These are phyloP conservation scores for Cryphonectria radicalis DNA, from an alignment of 2,329 filamentous ascomycete species.

Conservation along the genomic window DNA sequence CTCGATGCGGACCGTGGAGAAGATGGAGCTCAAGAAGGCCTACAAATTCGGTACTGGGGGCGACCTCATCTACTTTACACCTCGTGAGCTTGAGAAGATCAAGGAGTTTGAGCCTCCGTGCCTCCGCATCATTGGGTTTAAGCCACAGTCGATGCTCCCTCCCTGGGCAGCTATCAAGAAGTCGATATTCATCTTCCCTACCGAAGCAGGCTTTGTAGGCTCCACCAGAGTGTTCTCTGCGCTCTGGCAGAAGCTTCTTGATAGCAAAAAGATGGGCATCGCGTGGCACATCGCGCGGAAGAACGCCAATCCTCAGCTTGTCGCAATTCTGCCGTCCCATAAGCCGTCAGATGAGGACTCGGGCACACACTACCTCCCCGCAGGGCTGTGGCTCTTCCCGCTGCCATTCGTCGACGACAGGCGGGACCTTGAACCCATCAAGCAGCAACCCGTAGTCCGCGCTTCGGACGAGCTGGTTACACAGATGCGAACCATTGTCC, in stretches of 20 bases:
- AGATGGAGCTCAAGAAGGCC: conserved; percentile 82
- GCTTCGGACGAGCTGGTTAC: conserved; percentile 76
- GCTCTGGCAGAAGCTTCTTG: conserved; percentile 82
- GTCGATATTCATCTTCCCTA: conserved; percentile 91
- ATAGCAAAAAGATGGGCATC: conserved; percentile 78
- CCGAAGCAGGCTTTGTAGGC: conserved; percentile 85
- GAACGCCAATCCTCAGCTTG: conserved; percentile 79
- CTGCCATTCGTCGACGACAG: conserved; percentile 91
- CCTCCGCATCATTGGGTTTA: conserved; percentile 93
- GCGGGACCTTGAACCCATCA: conserved; percentile 68
- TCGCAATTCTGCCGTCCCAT: conserved; percentile 78
- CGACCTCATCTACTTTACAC: conserved; percentile 82
- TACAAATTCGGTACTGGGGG: conserved; percentile 96
- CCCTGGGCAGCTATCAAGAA: conserved; percentile 86
- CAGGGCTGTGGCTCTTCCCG: conserved; percentile 86
- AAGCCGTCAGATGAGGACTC: conserved; percentile 67
- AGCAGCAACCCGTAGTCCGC: conserved; percentile 46
- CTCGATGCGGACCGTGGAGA: conserved; percentile 75
- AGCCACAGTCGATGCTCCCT: conserved; percentile 73
- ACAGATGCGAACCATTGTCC: conserved; percentile 79
- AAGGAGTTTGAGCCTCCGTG: conserved; percentile 80
- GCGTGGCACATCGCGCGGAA: conserved; percentile 87
- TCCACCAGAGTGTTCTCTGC: conserved; percentile 93
- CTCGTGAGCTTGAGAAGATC: conserved; percentile 79
- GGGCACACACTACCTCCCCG: conserved; percentile 72